Evolutionary conservation across 495 filamentous ascomycete genomes (phyloP), one percentile per base, ranked within the genome.

Genomic region (Aspergillus indologenus): DNA sequence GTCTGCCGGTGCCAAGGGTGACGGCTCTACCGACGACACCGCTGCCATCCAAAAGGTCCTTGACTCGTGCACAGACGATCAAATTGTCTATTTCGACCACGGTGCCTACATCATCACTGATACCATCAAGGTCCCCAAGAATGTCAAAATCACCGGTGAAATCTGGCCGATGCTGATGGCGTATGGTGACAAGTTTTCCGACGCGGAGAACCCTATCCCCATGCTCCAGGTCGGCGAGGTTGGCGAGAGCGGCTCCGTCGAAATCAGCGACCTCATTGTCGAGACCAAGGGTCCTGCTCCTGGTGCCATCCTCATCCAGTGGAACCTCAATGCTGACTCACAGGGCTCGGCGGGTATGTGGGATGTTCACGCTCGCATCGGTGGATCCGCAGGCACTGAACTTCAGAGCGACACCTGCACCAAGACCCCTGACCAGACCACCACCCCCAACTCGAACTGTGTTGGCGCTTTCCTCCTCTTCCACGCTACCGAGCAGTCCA

Each of bases 101-200:
- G 93, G 93, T 50, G 85, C 87, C 23, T 98, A 96, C 73, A 73
- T 96, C 19, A 79, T 98, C 66, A 89, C 89, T 47, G 81, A 86
- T 54, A 97, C 93, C 1, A 75, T 98, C 71, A 85, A 87, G 68
- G 81, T 98, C 4, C 93, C 93, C 48, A 73, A 72, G 65, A 56
- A 72, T 45, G 72, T 75, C 66, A 74, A 71, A 63, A 93, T 98
- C 67, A 87, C 87, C n/a, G 93, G 93, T 66, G 93, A 98, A 70
- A 85, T 92, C 64, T 94, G 88, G 87, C 86, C 93, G 19, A 73
- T 96, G 43, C 90, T 98, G 58, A 89, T 98, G 83, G 92, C 90
- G 8, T 82, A 85, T 26, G 90, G 91, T 47, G 67, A 70, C 26
- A 81, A 81, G 23, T 98, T 95, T 76, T 73, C 83, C 53, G 84